Percentiles rank a stretch among this genome's conserved stretches.
phyloP scores from a whole-genome alignment of 192 early-diverging fungal species.

The Coemansia asiatica region DNA sequence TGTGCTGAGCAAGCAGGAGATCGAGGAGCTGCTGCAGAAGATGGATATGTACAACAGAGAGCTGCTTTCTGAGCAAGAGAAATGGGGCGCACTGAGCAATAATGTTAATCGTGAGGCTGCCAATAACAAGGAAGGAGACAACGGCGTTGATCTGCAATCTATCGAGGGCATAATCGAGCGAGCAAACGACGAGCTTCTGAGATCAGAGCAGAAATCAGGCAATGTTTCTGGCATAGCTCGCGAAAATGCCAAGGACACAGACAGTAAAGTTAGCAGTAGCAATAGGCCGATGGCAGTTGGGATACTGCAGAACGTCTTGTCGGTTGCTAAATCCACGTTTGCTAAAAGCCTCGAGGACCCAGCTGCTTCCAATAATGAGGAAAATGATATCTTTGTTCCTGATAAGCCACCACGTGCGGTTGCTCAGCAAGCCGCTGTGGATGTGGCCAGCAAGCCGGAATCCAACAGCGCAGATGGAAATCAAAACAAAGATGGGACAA shows the following conservation, averaged over 20 bases:
- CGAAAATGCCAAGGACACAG: not conserved
- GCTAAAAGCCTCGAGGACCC: not conserved
- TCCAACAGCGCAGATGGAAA: not conserved
- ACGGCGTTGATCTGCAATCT: conserved; percentile 22
- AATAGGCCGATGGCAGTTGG: not conserved
- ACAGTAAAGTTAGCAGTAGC: not conserved
- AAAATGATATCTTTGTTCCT: not conserved
- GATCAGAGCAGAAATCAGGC: conserved; percentile 16
- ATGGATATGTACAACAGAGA: conserved; percentile 56
- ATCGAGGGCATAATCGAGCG: conserved; percentile 37
- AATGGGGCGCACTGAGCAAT: conserved; percentile 17
- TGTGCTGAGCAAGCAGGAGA: conserved; percentile 39
- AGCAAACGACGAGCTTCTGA: conserved; percentile 45
- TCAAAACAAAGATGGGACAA: not conserved
- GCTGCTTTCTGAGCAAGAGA: conserved; percentile 46
- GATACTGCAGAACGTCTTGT: conserved; percentile 38
- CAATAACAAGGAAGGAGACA: not conserved
- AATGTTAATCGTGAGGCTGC: not conserved
- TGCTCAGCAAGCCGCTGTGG: not conserved
- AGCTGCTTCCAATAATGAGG: not conserved
- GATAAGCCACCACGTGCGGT: conserved; percentile 19
- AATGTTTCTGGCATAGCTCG: not conserved
- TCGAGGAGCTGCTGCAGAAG: conserved; percentile 34
- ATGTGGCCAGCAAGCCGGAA: not conserved
- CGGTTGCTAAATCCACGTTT: conserved; percentile 40